Percentiles rank a stretch among this genome's conserved stretches.
Conservation (phyloP, 305 asterid species). For the Petunia hybrid region DNA sequence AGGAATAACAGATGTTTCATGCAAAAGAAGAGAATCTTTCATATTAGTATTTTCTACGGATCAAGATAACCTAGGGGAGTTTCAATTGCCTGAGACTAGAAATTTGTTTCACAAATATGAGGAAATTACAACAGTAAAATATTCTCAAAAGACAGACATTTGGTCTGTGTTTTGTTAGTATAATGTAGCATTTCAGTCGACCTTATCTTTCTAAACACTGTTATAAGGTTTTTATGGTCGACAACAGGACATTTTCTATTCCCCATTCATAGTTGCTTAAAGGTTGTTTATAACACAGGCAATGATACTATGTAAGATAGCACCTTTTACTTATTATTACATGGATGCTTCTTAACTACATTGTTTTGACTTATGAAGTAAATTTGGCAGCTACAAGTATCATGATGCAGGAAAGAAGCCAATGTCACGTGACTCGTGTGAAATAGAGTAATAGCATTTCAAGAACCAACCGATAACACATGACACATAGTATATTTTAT, state of each 20-base stretch:
- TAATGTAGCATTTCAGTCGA: neutral
- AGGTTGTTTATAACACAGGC: neutral
- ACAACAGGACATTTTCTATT: neutral
- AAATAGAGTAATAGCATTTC: slow-evolving; percentile 12
- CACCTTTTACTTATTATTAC: neutral
- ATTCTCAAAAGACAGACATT: too few relatives aligned
- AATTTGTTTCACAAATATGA: neutral
- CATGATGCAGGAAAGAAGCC: slow-evolving; percentile 3
- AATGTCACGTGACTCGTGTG: neutral
- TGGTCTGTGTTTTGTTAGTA: too few relatives aligned
- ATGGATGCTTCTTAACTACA: neutral
- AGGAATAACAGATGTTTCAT: too few relatives aligned
- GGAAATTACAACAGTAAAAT: neutral
- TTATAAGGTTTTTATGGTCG: neutral
- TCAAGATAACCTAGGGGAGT: slow-evolving; percentile 23
- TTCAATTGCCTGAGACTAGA: neutral
- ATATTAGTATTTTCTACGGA: neutral
- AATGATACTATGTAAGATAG: slow-evolving; percentile 3
- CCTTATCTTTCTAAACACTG: neutral
- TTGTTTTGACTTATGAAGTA: neutral
- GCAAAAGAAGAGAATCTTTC: neutral
- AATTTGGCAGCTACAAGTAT: slow-evolving; percentile 10
- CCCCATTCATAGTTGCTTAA: neutral
- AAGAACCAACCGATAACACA: neutral
- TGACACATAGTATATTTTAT: neutral